Evolutionary conservation across 768 basidiomycete species (phyloP).

Genomic region (Rhizopogon sp.): DNA sequence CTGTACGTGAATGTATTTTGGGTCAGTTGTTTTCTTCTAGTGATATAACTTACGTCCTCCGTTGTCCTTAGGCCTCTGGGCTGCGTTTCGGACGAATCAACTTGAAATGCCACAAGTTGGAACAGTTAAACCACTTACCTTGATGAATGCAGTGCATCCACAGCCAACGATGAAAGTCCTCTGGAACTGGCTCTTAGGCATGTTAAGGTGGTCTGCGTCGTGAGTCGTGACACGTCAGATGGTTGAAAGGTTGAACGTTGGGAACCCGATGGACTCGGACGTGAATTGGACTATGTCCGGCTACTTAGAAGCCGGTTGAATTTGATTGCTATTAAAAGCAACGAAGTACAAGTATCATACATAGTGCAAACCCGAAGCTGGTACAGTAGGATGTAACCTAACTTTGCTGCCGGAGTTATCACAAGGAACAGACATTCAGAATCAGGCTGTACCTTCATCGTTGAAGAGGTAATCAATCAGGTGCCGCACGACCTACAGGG

Average conservation of each 20-base stretch:
- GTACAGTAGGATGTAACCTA: no score
- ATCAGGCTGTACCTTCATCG: conserved; percentile 9
- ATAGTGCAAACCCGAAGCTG: no score
- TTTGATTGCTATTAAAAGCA: no score
- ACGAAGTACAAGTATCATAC: no score
- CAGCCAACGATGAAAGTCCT: conserved; percentile 63
- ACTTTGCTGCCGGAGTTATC: background rate
- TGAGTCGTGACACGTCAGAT: background rate
- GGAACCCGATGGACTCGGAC: background rate
- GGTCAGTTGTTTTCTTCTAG: background rate
- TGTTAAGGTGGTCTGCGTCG: background rate
- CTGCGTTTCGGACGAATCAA: conserved; percentile 30
- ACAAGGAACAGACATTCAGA: background rate
- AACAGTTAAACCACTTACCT: conserved; percentile 37
- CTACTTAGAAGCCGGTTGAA: no score
- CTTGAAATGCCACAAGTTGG: background rate
- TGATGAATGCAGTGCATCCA: conserved; percentile 75
- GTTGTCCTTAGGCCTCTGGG: conserved; percentile 62
- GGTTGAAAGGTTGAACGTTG: background rate
- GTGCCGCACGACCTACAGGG: conserved; percentile 37
- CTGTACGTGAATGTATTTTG: conserved; percentile 27
- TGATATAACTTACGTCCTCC: conserved; percentile 51
- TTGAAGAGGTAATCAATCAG: conserved; percentile 57
- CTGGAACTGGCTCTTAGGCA: conserved; percentile 5
- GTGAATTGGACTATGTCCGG: background rate